These are phyloP conservation scores for Aureobasidium sp. DNA, from an alignment of 2,329 filamentous ascomycete species.

Conservation along the genomic window DNA sequence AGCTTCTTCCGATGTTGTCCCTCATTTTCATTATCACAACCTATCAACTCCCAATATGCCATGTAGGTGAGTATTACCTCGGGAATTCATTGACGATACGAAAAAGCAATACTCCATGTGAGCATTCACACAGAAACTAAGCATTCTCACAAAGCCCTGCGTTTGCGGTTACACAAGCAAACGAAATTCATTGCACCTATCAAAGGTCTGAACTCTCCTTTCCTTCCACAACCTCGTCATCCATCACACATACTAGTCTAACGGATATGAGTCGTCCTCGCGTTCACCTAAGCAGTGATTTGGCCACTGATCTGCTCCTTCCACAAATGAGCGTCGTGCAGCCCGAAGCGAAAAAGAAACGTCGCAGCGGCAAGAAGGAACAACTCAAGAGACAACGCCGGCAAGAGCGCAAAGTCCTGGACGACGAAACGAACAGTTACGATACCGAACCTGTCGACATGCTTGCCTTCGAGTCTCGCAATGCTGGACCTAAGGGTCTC, in stretches of 20 bases:
- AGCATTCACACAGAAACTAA: neutral
- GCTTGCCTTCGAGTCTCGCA: neutral
- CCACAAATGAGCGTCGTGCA: neutral
- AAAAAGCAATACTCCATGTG: neutral
- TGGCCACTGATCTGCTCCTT: neutral
- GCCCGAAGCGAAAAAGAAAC: neutral
- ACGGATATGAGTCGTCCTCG: neutral
- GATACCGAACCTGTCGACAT: neutral
- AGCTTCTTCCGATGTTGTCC: too few relatives aligned
- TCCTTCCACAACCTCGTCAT: neutral
- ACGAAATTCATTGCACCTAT: neutral
- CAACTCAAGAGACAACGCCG: neutral
- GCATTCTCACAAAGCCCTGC: neutral
- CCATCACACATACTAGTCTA: neutral
- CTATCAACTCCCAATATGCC: too few relatives aligned
- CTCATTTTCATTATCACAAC: too few relatives aligned
- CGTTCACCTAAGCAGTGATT: neutral
- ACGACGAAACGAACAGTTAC: neutral
- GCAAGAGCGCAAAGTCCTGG: neutral
- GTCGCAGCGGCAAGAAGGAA: conserved; percentile 9
- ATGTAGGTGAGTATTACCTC: too few relatives aligned
- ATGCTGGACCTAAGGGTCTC: conserved; percentile 19
- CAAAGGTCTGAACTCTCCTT: neutral
- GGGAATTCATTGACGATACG: neutral
- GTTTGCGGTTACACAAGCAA: conserved; percentile 1